phyloP scores from a whole-genome alignment of 2,329 filamentous ascomycete genomes.

The Scytalidium lignicola region DNA sequence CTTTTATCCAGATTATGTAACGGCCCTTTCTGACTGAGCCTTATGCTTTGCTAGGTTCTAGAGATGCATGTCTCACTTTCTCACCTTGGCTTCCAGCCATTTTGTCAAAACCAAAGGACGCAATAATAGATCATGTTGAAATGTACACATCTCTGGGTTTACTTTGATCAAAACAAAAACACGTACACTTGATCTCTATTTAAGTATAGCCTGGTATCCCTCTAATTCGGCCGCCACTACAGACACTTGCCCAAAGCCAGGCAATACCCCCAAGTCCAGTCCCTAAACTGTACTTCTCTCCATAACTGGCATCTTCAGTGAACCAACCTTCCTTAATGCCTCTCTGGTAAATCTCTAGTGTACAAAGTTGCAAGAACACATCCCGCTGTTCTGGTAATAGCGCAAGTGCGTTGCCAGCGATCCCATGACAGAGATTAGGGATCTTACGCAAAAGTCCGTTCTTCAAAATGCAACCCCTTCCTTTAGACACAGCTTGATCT shows the following conservation, averaged over 20 bases:
- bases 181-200: not conserved
- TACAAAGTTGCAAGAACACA: slow-evolving; percentile 54
- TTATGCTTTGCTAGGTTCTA: too few species aligned
- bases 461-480: slow-evolving; percentile 48
- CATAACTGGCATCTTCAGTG: not conserved
- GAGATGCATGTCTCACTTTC: too few species aligned
- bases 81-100: too few species aligned
- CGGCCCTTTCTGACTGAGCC: too few species aligned
- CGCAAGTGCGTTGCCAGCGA: slow-evolving; percentile 56
- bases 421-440: slow-evolving; percentile 61
- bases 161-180: too few species aligned
- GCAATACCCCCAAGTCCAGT: not conserved
- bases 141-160: too few species aligned
- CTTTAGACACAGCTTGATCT: slow-evolving; percentile 45
- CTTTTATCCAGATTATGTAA: too few species aligned
- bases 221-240: not conserved
- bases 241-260: not conserved
- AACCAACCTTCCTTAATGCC: slow-evolving; percentile 41
- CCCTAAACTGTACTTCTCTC: not conserved
- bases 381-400: slow-evolving; percentile 33
- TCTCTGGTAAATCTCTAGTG: slow-evolving; percentile 48
- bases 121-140: too few species aligned
- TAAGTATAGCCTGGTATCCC: not conserved
- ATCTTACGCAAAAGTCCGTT: slow-evolving; percentile 58
- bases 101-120: too few species aligned